Conservation (phyloP, 1,284 basidiomycete species). For the Ganoderma multipileum region DNA sequence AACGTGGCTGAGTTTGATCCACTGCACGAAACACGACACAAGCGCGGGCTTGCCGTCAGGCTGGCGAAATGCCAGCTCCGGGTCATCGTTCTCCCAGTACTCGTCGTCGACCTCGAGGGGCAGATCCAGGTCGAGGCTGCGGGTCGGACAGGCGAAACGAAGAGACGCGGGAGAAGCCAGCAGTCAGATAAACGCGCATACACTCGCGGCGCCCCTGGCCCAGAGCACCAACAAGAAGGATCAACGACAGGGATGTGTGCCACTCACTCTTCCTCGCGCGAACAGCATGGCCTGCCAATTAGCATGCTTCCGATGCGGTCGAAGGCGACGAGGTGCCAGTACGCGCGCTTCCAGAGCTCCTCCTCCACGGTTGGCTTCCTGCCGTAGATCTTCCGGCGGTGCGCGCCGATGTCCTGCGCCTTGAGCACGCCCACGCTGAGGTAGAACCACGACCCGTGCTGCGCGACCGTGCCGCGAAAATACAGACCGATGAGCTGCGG, state of each 20-base stretch:
- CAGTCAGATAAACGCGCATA: constrained; percentile 10
- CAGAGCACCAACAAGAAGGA: background rate
- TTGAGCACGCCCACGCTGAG: constrained; percentile 53
- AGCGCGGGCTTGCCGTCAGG: constrained; percentile 67
- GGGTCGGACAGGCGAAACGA: background rate
- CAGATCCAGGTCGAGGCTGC: constrained; percentile 78
- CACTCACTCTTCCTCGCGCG: constrained; percentile 81
- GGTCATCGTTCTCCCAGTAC: constrained; percentile 71
- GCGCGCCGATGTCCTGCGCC: constrained; percentile 53
- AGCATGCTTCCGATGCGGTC: constrained; percentile 70
- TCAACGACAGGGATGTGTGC: background rate
- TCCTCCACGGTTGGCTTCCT: constrained; percentile 46
- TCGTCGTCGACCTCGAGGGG: constrained; percentile 89
- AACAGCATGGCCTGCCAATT: constrained; percentile 74
- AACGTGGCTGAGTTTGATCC: constrained; percentile 76
- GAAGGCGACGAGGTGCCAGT: constrained; percentile 60
- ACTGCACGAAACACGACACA: constrained; percentile 69
- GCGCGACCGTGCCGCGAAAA: constrained; percentile 41
- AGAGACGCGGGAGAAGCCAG: background rate
- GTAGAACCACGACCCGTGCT: constrained; percentile 49
- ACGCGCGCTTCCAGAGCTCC: constrained; percentile 58
- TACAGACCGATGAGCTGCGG: constrained; percentile 40
- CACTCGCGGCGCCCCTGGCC: background rate
- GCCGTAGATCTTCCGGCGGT: constrained; percentile 46
- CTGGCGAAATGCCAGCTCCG: constrained; percentile 62